phyloP scores from a whole-genome alignment of 768 basidiomycete genomes.

The Lactarius evosmus region DNA sequence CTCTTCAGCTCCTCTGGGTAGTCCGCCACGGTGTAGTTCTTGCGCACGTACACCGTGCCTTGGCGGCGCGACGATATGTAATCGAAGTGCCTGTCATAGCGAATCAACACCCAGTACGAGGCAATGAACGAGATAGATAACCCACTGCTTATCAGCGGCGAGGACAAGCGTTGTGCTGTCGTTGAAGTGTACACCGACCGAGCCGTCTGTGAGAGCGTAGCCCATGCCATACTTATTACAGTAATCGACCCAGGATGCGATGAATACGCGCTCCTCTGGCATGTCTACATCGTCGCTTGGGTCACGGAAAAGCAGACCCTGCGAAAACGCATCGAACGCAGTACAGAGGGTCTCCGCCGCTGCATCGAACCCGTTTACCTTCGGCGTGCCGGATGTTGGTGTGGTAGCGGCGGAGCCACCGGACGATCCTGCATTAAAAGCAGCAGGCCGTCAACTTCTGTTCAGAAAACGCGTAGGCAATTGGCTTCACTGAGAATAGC shows the following conservation, averaged over 20 bases:
- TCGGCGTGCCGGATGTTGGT: slow-evolving; percentile 31
- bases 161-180: slow-evolving; percentile 87
- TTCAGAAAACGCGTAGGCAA: not conserved
- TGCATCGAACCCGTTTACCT: slow-evolving; percentile 62
- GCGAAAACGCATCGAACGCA: slow-evolving; percentile 68
- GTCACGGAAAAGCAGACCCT: slow-evolving; percentile 64
- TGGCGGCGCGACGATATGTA: slow-evolving; percentile 70
- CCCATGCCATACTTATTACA: slow-evolving; percentile 99
- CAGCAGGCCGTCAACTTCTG: not conserved
- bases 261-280: slow-evolving; percentile 76
- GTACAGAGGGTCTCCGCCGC: slow-evolving; percentile 48
- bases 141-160: slow-evolving; percentile 83
- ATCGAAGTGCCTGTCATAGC: slow-evolving; percentile 71
- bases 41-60: slow-evolving; percentile 67
- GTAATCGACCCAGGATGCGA: slow-evolving; percentile 99
- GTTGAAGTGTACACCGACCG: slow-evolving; percentile 94
- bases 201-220: slow-evolving; percentile 92
- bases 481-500: slow-evolving; percentile 2
- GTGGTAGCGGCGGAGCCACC: slow-evolving; percentile 30
- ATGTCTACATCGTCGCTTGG: slow-evolving; percentile 52
- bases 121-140: slow-evolving; percentile 24
- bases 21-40: slow-evolving; percentile 61
- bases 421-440: slow-evolving; percentile 6
- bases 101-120: slow-evolving; percentile 9
- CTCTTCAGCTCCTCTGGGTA: slow-evolving; percentile 83